Conservation (phyloP, 352 stramenopile genomes). For the Phytophthora kernoviae region DNA sequence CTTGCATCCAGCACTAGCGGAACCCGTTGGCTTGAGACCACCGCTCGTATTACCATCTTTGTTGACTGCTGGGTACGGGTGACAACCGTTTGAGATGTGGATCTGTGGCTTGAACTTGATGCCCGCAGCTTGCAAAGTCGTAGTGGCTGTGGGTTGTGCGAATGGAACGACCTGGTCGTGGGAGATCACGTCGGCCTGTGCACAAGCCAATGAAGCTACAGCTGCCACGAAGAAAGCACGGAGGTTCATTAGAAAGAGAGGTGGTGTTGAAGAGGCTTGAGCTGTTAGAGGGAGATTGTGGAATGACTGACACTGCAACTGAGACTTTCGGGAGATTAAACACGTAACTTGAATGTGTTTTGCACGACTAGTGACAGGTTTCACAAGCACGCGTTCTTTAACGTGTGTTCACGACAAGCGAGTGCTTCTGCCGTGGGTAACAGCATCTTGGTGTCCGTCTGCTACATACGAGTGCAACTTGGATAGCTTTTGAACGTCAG, state of each 20-base stretch:
- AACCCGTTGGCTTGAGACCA: conserved; percentile 36
- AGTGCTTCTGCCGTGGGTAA: conserved; percentile 1
- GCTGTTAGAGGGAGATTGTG: conserved; percentile 5
- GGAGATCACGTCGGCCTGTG: conserved; percentile 17
- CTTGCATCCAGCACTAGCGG: conserved; percentile 28
- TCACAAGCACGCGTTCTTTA: neutral
- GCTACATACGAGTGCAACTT: neutral
- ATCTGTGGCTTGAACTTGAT: conserved; percentile 48
- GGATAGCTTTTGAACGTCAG: too few species aligned
- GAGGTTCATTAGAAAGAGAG: conserved; percentile 17
- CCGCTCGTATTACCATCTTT: conserved; percentile 33
- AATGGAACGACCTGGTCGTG: conserved; percentile 33
- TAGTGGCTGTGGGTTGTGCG: conserved; percentile 20
- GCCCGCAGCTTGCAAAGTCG: conserved; percentile 20
- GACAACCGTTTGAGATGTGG: conserved; percentile 40
- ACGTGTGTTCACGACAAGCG: conserved; percentile 1
- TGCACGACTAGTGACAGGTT: neutral
- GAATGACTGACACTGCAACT: conserved; percentile 4
- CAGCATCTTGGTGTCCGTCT: conserved; percentile 12
- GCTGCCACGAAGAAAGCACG: conserved; percentile 14
- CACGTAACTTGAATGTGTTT: neutral
- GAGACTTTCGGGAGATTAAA: conserved; percentile 1
- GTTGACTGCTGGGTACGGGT: conserved; percentile 40
- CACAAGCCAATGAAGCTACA: conserved; percentile 5
- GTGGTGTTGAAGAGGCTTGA: conserved; percentile 1